Evolutionary conservation across 148 eudicot genomes (phyloP).

Genomic region (Suaeda aralocaspica): DNA sequence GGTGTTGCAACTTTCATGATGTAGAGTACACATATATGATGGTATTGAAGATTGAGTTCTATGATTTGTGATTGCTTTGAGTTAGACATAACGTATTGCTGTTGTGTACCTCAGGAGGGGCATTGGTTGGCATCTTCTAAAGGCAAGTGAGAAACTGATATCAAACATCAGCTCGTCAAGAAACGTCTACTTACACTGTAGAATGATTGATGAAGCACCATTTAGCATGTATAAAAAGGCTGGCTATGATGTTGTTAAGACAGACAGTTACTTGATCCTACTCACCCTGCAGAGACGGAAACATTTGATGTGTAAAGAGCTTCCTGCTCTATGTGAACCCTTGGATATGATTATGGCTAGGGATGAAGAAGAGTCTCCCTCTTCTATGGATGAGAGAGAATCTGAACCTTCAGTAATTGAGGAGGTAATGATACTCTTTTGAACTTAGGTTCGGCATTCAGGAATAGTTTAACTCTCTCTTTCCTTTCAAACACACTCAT

Average conservation of each 20-base stretch:
- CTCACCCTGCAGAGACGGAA: constrained; percentile 78
- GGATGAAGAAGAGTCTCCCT: constrained; percentile 9
- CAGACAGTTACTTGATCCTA: constrained; percentile 66
- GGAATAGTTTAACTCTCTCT: background rate
- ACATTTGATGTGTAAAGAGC: constrained; percentile 83
- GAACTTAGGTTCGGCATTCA: background rate
- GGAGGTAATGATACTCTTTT: constrained; percentile 22
- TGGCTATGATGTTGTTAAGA: constrained; percentile 68
- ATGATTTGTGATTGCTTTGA: constrained; percentile 5
- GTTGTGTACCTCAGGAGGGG: constrained; percentile 60
- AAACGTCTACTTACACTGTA: constrained; percentile 78
- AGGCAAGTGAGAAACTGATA: constrained; percentile 86
- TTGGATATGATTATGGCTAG: background rate
- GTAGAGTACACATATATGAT: background rate
- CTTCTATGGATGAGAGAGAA: constrained; percentile 7
- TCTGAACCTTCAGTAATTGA: constrained; percentile 7
- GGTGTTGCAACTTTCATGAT: background rate
- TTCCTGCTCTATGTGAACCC: constrained; percentile 33
- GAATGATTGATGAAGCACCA: constrained; percentile 87
- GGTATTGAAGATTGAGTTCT: background rate
- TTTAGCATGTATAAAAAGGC: constrained; percentile 85
- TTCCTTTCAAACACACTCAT: background rate
- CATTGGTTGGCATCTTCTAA: constrained; percentile 95
- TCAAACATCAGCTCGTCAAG: constrained; percentile 62
- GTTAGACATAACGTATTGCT: background rate